Evolutionary conservation across 768 basidiomycete species (phyloP).

Genomic region (Phlebiopsis flavidoalba): DNA sequence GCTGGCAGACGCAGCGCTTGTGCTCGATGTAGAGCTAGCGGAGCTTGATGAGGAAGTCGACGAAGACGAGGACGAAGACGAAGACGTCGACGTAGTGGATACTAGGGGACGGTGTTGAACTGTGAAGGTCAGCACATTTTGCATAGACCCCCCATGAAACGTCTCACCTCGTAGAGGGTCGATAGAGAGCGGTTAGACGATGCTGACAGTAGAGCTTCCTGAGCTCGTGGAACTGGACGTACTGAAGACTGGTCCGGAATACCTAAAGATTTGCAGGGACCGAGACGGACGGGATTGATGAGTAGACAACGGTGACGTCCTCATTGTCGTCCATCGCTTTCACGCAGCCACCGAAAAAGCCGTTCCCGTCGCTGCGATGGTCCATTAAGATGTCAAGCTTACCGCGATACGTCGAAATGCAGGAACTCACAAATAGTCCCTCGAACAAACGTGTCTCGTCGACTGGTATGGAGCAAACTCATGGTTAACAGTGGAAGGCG

Average conservation of each 20-base stretch:
- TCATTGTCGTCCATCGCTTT: background rate
- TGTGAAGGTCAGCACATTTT: background rate
- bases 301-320: background rate
- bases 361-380: background rate
- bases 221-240: background rate
- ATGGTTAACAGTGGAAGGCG: background rate
- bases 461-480: no score
- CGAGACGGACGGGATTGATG: background rate
- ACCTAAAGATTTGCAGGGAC: background rate
- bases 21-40: background rate
- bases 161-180: background rate
- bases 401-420: background rate
- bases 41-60: background rate
- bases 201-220: slow-evolving; percentile 1
- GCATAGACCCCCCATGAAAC: background rate
- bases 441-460: background rate
- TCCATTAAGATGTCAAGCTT: background rate
- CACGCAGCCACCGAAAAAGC: background rate
- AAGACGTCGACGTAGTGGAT: background rate
- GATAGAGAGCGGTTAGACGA: slow-evolving; percentile 6
- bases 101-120: background rate
- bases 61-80: background rate
- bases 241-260: background rate
- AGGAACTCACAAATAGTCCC: background rate
- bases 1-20: slow-evolving; percentile 7